A percentile compares a stretch with the other conserved stretches of the same genome.
Evolutionary conservation across 1,284 basidiomycete species (phyloP).

Genomic region (Cutaneotrichosporon spelunceum): DNA sequence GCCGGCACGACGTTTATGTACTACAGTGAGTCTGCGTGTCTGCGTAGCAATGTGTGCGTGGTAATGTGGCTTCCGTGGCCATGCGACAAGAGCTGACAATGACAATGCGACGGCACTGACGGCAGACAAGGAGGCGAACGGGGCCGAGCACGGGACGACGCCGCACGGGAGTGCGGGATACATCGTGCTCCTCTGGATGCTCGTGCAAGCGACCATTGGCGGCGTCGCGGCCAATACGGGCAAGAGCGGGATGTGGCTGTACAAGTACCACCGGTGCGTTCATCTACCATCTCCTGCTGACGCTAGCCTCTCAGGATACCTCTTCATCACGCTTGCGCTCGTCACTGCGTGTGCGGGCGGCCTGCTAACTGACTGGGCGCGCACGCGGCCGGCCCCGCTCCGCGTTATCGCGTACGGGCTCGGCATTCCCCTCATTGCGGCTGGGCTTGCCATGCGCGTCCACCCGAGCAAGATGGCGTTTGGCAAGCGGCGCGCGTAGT

Average conservation of each 20-base stretch:
- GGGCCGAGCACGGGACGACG: constrained; percentile 44
- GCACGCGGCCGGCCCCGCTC: constrained; percentile 13
- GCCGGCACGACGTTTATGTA: constrained; percentile 44
- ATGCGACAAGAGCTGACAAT: too few species aligned
- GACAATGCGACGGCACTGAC: background rate
- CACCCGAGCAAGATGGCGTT: constrained; percentile 41
- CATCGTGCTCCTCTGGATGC: constrained; percentile 35
- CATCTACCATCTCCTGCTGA: background rate
- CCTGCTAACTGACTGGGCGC: constrained; percentile 40
- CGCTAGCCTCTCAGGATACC: constrained; percentile 44
- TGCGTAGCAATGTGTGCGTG: too few species aligned
- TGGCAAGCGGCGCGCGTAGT: constrained; percentile 1
- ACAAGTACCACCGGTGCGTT: constrained; percentile 50
- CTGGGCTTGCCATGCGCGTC: constrained; percentile 36
- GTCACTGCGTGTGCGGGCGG: constrained; percentile 45
- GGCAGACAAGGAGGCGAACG: constrained; percentile 40
- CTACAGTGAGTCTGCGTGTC: constrained; percentile 23
- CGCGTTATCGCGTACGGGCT: constrained; percentile 41
- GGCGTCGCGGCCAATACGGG: constrained; percentile 34
- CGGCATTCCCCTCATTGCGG: constrained; percentile 37
- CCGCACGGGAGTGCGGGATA: constrained; percentile 45
- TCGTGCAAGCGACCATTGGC: constrained; percentile 41
- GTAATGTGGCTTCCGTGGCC: too few species aligned
- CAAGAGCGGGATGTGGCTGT: constrained; percentile 31
- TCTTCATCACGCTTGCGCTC: constrained; percentile 38